phyloP scores from a whole-genome alignment of 2,329 filamentous ascomycete genomes.

The Xylaria sp. region DNA sequence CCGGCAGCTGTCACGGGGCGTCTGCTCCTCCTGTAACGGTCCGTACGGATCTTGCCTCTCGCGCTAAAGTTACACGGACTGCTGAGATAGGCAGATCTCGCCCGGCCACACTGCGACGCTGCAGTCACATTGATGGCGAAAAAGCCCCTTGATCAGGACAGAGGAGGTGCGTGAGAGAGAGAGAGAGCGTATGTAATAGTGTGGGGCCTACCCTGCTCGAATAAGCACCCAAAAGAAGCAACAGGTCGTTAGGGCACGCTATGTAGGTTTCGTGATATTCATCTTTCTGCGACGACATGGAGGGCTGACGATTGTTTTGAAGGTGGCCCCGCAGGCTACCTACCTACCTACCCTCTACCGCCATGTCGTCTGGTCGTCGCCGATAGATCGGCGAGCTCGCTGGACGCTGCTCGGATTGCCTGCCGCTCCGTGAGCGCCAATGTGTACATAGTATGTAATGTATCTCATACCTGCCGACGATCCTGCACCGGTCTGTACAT shows the following conservation, averaged over 20 bases:
- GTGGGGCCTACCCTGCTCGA: slow-evolving; percentile 1
- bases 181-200: slow-evolving; percentile 4
- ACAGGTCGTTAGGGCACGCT: slow-evolving; percentile 19
- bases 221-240: slow-evolving; percentile 5
- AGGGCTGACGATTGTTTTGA: slow-evolving; percentile 5
- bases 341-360: neutral
- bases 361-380: neutral
- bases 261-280: slow-evolving; percentile 14
- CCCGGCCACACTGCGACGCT: slow-evolving; percentile 25
- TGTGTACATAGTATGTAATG: neutral
- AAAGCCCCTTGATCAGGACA: slow-evolving; percentile 19
- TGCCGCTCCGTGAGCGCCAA: neutral
- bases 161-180: slow-evolving; percentile 5
- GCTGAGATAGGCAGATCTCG: slow-evolving; percentile 30
- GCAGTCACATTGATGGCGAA: slow-evolving; percentile 24
- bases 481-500: neutral
- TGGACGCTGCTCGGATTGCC: neutral
- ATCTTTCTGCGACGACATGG: slow-evolving; percentile 24
- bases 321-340: neutral
- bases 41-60: slow-evolving; percentile 12
- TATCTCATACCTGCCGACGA: neutral
- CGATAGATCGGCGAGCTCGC: too few relatives aligned
- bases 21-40: slow-evolving; percentile 18
- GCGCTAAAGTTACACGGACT: slow-evolving; percentile 21
- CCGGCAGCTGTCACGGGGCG: slow-evolving; percentile 33